Evolutionary conservation across 768 basidiomycete genomes (phyloP).

Genomic region (Pholiota molesta): DNA sequence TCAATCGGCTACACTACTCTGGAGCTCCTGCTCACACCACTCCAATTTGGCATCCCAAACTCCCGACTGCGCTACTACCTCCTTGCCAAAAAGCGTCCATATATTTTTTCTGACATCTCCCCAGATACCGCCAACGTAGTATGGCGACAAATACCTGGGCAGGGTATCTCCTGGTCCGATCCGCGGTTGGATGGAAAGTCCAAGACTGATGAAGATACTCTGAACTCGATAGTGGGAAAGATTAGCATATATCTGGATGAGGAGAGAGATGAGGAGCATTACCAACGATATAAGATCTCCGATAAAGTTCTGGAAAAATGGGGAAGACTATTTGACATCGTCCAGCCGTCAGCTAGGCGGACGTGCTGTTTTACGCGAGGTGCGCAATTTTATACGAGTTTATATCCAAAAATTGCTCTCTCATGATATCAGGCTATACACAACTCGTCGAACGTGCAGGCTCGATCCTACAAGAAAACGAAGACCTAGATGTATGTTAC

Average conservation of each 20-base stretch:
- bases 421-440: constrained; percentile 60
- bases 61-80: constrained; percentile 83
- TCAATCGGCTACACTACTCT: constrained; percentile 56
- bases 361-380: constrained; percentile 86
- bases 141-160: constrained; percentile 59
- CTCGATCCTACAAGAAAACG: constrained; percentile 75
- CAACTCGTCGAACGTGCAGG: constrained; percentile 78
- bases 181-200: constrained; percentile 28
- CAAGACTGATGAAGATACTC: not conserved
- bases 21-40: constrained; percentile 73
- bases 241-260: constrained; percentile 48
- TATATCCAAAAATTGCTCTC: not conserved
- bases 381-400: constrained; percentile 24
- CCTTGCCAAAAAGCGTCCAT: constrained; percentile 58
- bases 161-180: constrained; percentile 40
- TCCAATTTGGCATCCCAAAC: constrained; percentile 82
- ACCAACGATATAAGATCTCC: constrained; percentile 41
- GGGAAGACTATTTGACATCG: constrained; percentile 82
- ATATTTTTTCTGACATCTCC: constrained; percentile 36
- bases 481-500: constrained; percentile 58
- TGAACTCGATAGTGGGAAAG: constrained; percentile 11
- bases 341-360: constrained; percentile 58
- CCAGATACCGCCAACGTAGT: constrained; percentile 25
- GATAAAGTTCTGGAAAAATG: constrained; percentile 71
- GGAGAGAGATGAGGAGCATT: constrained; percentile 24